Evolutionary conservation across 495 filamentous ascomycete genomes (phyloP), one percentile per base, ranked within the genome.

Genomic region (Pseudotulostoma volvatum): DNA sequence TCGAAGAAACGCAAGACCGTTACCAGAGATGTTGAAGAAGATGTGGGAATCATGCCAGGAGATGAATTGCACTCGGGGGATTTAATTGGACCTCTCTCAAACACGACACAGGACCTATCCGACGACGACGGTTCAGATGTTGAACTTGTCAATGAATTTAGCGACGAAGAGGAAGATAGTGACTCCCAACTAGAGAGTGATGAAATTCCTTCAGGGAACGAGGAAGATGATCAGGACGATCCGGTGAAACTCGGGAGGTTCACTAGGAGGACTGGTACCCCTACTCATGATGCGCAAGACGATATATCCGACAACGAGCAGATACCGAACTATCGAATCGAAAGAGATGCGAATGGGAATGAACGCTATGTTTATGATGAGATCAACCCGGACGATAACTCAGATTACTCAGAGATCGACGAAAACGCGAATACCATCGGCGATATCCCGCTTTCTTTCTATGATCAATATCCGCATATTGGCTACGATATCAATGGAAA

Each of bases 401-500:
- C 85, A 1, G 92, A 97, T 57, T 86, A 93, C 48, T 77, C 81
- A 2, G 90, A 95, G 51, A 76, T 77, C 5, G 75, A 81, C 33
- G 79, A 73, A 18, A 74, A 77, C 18, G 64, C 64, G 9, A 97
- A 96, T 55, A 95, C 90, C 3, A 93, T 97, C 53, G 90, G 90
- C 41, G 70, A 96, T 53, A 97, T 97, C 43, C 84, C 88, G 9
- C 57, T 96, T 14, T 77, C 78, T 18, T 94, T 93, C 61, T 97
- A 97, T 67, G 88, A 96, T 52, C 79, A 81, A 33, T 96, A 94
- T 53, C 90, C 92, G 38, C 90, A 97, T 56, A 94, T 97, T 55
- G 90, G 90, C 31, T 97, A 97, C 59, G 82, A 95, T 53, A 94
- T 97, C 59, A 93, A 97, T 61, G 90, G 90, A 56, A 94, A 86